phyloP scores from a whole-genome alignment of 2,329 filamentous ascomycete species.

The Fusarium praegraminearum region DNA sequence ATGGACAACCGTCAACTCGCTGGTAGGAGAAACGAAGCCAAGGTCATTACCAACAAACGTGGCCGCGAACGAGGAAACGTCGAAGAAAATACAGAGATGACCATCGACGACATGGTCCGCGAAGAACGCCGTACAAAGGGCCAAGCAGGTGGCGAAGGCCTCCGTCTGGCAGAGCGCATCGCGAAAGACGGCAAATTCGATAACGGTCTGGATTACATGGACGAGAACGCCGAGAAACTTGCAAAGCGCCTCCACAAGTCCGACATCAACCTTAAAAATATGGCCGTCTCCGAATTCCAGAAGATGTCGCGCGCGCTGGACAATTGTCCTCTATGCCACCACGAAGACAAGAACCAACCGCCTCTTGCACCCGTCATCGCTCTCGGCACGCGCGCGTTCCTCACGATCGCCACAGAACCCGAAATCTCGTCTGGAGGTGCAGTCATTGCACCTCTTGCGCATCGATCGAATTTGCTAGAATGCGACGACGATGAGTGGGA shows the following conservation, averaged over 20 bases:
- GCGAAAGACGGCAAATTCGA: constrained; percentile 93
- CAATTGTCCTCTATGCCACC: constrained; percentile 88
- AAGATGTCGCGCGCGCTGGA: constrained; percentile 90
- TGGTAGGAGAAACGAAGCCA: constrained; percentile 78
- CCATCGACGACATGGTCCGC: constrained; percentile 94
- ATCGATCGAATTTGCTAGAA: constrained; percentile 90
- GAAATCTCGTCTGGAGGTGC: constrained; percentile 87
- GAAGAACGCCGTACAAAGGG: constrained; percentile 89
- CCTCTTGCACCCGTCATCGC: constrained; percentile 89
- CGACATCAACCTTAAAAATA: constrained; percentile 87
- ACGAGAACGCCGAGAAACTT: constrained; percentile 93
- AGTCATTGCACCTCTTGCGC: constrained; percentile 88
- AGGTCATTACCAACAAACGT: constrained; percentile 80
- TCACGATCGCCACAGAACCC: constrained; percentile 90
- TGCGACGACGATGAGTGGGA: constrained; percentile 99
- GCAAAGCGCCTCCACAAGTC: constrained; percentile 89
- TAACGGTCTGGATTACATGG: constrained; percentile 95
- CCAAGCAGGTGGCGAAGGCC: constrained; percentile 81
- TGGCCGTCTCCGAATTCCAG: constrained; percentile 88
- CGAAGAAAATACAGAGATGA: constrained; percentile 95
- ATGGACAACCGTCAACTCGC: constrained; percentile 93
- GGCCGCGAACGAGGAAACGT: constrained; percentile 87
- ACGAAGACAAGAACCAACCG: constrained; percentile 80
- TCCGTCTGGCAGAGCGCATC: constrained; percentile 89
- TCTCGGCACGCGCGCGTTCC: constrained; percentile 84